Evolutionary conservation across 768 basidiomycete genomes (phyloP).

Genomic region (Filobasidium floriforme): DNA sequence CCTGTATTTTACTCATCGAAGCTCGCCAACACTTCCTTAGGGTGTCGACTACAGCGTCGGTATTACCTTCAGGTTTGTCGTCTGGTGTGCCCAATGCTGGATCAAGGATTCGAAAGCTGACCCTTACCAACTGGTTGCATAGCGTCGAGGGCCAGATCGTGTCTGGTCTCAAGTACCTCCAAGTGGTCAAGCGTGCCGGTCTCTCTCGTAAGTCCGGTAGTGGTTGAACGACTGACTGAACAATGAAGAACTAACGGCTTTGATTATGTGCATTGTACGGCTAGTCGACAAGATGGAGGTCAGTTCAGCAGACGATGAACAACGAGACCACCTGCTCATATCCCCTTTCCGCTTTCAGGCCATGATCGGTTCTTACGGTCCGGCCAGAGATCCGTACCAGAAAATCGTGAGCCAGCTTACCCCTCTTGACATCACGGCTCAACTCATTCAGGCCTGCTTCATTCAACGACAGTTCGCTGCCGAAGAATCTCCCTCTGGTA

Average conservation of each 20-base stretch:
- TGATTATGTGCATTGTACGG: neutral
- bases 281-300: constrained; percentile 79
- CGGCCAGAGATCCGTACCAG: constrained; percentile 60
- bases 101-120: constrained; percentile 1
- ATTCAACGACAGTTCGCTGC: constrained; percentile 35
- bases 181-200: constrained; percentile 74
- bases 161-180: constrained; percentile 57
- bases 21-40: constrained; percentile 23
- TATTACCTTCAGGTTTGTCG: constrained; percentile 51
- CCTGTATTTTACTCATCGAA: neutral
- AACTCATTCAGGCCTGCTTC: constrained; percentile 53
- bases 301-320: constrained; percentile 29
- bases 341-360: constrained; percentile 20
- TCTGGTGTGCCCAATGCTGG: neutral
- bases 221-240: neutral
- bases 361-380: constrained; percentile 92
- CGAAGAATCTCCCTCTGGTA: constrained; percentile 57
- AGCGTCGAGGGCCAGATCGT: constrained; percentile 85
- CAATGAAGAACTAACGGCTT: constrained; percentile 10
- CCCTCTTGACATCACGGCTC: constrained; percentile 49
- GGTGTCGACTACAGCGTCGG: constrained; percentile 66
- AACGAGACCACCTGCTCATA: constrained; percentile 3
- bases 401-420: constrained; percentile 48
- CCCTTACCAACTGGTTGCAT: neutral
- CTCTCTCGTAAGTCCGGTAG: constrained; percentile 55